A percentile compares a stretch with the other conserved stretches of the same genome.
phyloP scores from a whole-genome alignment of 768 basidiomycete species.

The Tubosaeta sp. region DNA sequence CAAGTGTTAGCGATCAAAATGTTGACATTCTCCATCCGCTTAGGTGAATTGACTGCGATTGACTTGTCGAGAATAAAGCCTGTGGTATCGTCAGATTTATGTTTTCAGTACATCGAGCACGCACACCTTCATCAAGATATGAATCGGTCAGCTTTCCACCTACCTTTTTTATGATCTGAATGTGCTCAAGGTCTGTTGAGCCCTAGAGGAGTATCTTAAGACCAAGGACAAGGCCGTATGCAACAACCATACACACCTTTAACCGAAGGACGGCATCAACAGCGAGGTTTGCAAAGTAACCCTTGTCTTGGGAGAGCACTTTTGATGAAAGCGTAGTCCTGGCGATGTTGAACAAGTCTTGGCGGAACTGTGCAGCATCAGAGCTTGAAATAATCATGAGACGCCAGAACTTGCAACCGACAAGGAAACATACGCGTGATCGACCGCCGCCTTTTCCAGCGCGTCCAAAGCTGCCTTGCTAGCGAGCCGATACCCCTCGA shows the following conservation, averaged over 20 bases:
- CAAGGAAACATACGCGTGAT: slow-evolving; percentile 66
- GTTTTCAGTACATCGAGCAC: background rate
- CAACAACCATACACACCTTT: slow-evolving; percentile 48
- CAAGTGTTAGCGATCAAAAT: slow-evolving; percentile 99
- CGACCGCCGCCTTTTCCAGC: slow-evolving; percentile 74
- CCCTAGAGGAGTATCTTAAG: slow-evolving; percentile 50
- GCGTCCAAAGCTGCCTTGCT: slow-evolving; percentile 80
- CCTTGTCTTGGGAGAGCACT: slow-evolving; percentile 94
- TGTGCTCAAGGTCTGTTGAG: slow-evolving; percentile 94
- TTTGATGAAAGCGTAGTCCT: slow-evolving; percentile 94
- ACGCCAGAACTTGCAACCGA: background rate
- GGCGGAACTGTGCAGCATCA: slow-evolving; percentile 70
- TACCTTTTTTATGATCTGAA: slow-evolving; percentile 99
- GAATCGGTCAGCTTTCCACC: slow-evolving; percentile 98
- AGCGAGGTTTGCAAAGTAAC: slow-evolving; percentile 96
- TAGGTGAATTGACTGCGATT: slow-evolving; percentile 92
- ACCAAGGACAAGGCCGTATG: background rate
- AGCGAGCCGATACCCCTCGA: slow-evolving; percentile 95
- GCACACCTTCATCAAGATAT: slow-evolving; percentile 89
- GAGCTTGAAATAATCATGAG: slow-evolving; percentile 41
- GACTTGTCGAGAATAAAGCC: slow-evolving; percentile 98
- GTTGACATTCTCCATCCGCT: slow-evolving; percentile 90
- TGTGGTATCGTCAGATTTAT: slow-evolving; percentile 24
- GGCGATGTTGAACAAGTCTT: slow-evolving; percentile 95
- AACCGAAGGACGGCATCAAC: slow-evolving; percentile 94